Evolutionary conservation across 1,284 basidiomycete species (phyloP).

Genomic region (Cryptococcus hybrid): DNA sequence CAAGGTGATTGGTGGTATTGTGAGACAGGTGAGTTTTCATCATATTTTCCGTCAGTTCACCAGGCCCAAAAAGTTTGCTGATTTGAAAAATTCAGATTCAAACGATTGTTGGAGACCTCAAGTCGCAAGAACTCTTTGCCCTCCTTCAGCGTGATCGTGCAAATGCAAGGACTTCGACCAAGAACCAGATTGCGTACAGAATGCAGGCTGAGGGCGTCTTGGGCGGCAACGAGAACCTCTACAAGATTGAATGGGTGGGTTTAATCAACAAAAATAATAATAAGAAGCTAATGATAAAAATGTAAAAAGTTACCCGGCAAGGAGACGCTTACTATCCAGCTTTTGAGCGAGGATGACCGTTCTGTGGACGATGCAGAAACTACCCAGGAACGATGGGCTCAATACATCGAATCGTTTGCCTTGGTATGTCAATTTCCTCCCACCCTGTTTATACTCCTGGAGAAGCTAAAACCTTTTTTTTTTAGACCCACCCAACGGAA

Average conservation of each 20-base stretch:
- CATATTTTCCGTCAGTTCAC: neutral
- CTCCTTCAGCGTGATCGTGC: constrained; percentile 72
- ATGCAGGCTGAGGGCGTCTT: constrained; percentile 78
- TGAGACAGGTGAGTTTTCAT: constrained; percentile 68
- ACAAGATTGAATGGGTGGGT: constrained; percentile 86
- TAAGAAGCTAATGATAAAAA: no score
- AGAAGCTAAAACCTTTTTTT: neutral
- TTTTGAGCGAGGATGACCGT: constrained; percentile 86
- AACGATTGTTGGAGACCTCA: constrained; percentile 70
- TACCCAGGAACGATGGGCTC: constrained; percentile 77
- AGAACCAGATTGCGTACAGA: constrained; percentile 82
- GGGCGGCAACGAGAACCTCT: constrained; percentile 86
- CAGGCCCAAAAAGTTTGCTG: neutral
- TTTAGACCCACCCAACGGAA: constrained; percentile 52
- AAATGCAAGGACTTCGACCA: constrained; percentile 61
- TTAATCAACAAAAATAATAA: neutral
- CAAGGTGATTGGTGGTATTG: constrained; percentile 80
- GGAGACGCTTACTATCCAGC: constrained; percentile 74
- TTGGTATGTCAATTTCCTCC: constrained; percentile 54
- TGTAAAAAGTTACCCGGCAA: constrained; percentile 61
- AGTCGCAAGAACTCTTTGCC: constrained; percentile 80
- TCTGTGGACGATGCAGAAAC: constrained; percentile 82
- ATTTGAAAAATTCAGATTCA: constrained; percentile 59
- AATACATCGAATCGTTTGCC: constrained; percentile 85
- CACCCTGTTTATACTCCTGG: neutral